Percentiles rank a stretch among this genome's conserved stretches.
phyloP scores from a whole-genome alignment of 176 grass and related monocot genomes.

The Oryza australiensis region DNA sequence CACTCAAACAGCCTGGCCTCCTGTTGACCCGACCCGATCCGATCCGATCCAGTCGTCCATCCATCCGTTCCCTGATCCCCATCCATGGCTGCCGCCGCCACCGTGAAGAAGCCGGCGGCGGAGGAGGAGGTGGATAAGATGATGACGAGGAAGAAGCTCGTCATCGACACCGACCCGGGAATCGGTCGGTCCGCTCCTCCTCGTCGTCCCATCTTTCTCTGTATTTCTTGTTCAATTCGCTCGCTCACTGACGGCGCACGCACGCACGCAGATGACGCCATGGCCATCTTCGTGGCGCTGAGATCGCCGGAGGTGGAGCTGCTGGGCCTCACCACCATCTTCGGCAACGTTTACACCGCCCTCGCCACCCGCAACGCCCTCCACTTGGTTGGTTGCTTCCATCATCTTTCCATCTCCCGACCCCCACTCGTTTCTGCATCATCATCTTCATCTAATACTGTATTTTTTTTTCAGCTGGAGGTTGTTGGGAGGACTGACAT shows the following conservation, averaged over 20 bases:
- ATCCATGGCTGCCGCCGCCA: not conserved
- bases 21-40: no score
- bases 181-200: conserved; percentile 39
- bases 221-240: not conserved
- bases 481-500: conserved; percentile 68
- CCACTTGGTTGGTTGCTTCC: conserved; percentile 56
- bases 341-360: conserved; percentile 85
- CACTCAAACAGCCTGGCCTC: no score
- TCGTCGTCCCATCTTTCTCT: no score
- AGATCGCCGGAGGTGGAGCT: conserved; percentile 88
- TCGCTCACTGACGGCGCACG: not conserved
- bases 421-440: not conserved
- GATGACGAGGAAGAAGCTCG: conserved; percentile 41
- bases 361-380: conserved; percentile 90
- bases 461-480: conserved; percentile 59
- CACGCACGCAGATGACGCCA: conserved; percentile 77
- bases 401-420: no score
- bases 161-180: conserved; percentile 83
- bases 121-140: not conserved
- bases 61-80: not conserved
- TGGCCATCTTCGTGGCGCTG: conserved; percentile 96
- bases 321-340: conserved; percentile 85
- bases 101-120: no score
- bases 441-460: not conserved
- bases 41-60: not conserved